phyloP scores from a whole-genome alignment of 106 monocot species.

The Posidonia australis region DNA sequence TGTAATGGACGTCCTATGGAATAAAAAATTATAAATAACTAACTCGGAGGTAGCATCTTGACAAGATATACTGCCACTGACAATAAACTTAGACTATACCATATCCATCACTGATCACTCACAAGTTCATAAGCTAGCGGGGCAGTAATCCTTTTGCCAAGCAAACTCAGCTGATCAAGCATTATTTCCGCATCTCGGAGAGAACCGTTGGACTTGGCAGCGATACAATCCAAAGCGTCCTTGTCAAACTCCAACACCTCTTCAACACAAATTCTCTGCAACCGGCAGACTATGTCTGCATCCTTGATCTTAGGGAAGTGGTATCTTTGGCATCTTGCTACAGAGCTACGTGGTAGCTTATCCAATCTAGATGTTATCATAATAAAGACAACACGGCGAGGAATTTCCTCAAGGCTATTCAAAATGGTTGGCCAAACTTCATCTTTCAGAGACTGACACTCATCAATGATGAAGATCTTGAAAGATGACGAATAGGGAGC shows the following conservation, averaged over 20 bases:
- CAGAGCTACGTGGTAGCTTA: constrained; percentile 39
- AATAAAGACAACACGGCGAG: constrained; percentile 46
- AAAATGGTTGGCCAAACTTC: constrained; percentile 78
- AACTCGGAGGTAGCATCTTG: neutral
- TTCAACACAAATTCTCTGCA: constrained; percentile 70
- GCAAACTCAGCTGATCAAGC: constrained; percentile 87
- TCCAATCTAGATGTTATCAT: constrained; percentile 80
- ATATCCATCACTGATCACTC: constrained; percentile 20
- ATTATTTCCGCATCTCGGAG: constrained; percentile 83
- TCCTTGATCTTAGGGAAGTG: constrained; percentile 80
- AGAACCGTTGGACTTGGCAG: constrained; percentile 72
- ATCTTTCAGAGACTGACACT: constrained; percentile 55
- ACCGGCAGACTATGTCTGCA: constrained; percentile 40
- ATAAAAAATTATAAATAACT: neutral
- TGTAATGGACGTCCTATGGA: neutral
- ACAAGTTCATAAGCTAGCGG: constrained; percentile 86
- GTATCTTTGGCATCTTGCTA: constrained; percentile 70
- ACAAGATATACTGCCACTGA: neutral
- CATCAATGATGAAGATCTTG: constrained; percentile 83
- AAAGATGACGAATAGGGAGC: constrained; percentile 58
- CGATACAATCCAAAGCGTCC: constrained; percentile 62
- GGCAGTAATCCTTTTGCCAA: constrained; percentile 79
- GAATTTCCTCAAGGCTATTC: constrained; percentile 44
- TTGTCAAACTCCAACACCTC: constrained; percentile 68
- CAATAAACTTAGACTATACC: neutral